Percentiles rank a stretch among this genome's conserved stretches.
Conservation (phyloP, 768 basidiomycete genomes). For the Lactarius pseudohatsudake region DNA sequence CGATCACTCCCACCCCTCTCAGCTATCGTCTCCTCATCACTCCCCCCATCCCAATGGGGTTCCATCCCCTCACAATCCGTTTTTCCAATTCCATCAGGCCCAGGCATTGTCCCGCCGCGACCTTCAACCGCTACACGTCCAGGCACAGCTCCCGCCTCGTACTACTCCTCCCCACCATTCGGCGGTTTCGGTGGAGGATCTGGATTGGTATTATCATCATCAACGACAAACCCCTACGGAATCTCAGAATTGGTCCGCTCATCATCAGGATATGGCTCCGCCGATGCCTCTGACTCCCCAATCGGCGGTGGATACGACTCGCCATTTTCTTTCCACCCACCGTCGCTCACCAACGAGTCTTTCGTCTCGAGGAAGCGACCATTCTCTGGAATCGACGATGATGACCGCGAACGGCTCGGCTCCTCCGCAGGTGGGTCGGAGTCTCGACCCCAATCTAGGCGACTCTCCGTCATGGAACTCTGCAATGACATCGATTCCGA, state of each 20-base stretch:
- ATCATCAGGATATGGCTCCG: slow-evolving; percentile 34
- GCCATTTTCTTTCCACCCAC: slow-evolving; percentile 79
- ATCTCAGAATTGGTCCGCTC: slow-evolving; percentile 39
- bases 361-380: slow-evolving; percentile 61
- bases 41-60: slow-evolving; percentile 38
- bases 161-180: slow-evolving; percentile 51
- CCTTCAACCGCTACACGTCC: slow-evolving; percentile 63
- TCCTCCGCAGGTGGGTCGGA: slow-evolving; percentile 54
- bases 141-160: slow-evolving; percentile 69
- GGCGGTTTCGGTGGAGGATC: slow-evolving; percentile 41
- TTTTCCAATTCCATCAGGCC: slow-evolving; percentile 58
- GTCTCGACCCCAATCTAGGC: slow-evolving; percentile 74
- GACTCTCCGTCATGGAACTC: slow-evolving; percentile 85
- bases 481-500: slow-evolving; percentile 68
- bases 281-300: slow-evolving; percentile 35
- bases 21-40: slow-evolving; percentile 72
- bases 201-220: slow-evolving; percentile 43
- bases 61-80: slow-evolving; percentile 42
- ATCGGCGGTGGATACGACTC: slow-evolving; percentile 48
- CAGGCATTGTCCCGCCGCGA: slow-evolving; percentile 51
- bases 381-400: slow-evolving; percentile 58
- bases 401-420: slow-evolving; percentile 42
- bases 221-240: slow-evolving; percentile 34
- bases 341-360: slow-evolving; percentile 43
- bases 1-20: slow-evolving; percentile 71